phyloP scores from a whole-genome alignment of 805 yeast genomes.

The Candida sithepensis region DNA sequence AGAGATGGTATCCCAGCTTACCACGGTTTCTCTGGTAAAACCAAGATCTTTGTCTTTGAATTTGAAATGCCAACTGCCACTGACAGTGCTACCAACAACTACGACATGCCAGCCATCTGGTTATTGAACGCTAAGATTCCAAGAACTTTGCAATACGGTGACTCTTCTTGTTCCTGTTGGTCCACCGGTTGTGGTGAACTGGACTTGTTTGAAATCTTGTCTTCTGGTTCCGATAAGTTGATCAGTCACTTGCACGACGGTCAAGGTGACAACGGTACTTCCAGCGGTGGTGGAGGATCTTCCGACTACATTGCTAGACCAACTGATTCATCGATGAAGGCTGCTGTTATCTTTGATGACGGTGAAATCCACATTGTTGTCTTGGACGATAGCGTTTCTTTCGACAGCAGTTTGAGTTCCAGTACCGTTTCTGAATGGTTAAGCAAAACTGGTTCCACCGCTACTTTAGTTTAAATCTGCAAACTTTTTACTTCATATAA shows the following conservation, averaged over 20 bases:
- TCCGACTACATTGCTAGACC: conserved; percentile 89
- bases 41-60: conserved; percentile 88
- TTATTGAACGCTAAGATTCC: conserved; percentile 70
- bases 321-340: conserved; percentile 69
- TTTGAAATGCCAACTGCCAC: conserved; percentile 81
- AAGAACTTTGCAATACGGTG: conserved; percentile 93
- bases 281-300: conserved; percentile 75
- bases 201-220: conserved; percentile 87
- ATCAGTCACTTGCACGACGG: conserved; percentile 81
- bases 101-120: conserved; percentile 94
- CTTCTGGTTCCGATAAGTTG: conserved; percentile 70
- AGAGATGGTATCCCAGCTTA: conserved; percentile 74
- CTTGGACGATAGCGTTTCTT: conserved; percentile 50
- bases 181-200: conserved; percentile 95
- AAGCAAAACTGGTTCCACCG: conserved; percentile 46
- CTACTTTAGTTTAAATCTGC: conserved; percentile 15
- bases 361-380: conserved; percentile 54
- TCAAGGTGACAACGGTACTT: conserved; percentile 59
- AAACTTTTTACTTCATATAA: background rate
- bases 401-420: conserved; percentile 50
- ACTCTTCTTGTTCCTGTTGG: conserved; percentile 90
- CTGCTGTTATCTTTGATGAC: conserved; percentile 79
- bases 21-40: conserved; percentile 84
- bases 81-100: conserved; percentile 50
- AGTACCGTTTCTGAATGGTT: conserved; percentile 62